Conservation (phyloP, 768 basidiomycete species). For the Amanita subjunquillea region DNA sequence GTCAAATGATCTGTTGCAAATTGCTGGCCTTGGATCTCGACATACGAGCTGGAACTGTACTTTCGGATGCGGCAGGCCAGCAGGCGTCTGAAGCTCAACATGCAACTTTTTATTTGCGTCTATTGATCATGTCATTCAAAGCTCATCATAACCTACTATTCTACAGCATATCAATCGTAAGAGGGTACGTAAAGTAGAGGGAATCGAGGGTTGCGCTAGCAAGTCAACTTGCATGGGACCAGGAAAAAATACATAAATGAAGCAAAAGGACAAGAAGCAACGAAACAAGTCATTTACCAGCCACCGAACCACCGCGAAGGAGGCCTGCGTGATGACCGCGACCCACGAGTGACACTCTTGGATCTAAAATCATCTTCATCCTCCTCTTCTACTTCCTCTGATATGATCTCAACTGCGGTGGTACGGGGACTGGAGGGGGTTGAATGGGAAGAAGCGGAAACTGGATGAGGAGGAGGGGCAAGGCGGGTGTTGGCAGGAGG, state of each 20-base stretch:
- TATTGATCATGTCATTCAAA: neutral
- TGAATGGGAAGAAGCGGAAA: conserved; percentile 44
- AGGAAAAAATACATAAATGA: conserved; percentile 13
- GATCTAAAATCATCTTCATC: conserved; percentile 24
- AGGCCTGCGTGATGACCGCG: conserved; percentile 35
- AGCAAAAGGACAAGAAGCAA: conserved; percentile 26
- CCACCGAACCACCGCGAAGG: conserved; percentile 51
- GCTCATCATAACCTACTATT: conserved; percentile 13
- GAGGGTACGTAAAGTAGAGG: neutral
- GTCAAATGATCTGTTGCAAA: conserved; percentile 73
- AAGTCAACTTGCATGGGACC: conserved; percentile 6
- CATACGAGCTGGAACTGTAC: conserved; percentile 8
- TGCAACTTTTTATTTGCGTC: neutral
- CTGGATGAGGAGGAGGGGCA: conserved; percentile 64
- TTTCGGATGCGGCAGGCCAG: neutral
- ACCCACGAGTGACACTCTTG: conserved; percentile 32
- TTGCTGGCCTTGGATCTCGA: conserved; percentile 50
- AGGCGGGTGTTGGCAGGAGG: conserved; percentile 72
- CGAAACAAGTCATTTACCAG: conserved; percentile 32
- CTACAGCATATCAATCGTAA: conserved; percentile 17
- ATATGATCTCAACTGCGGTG: conserved; percentile 51
- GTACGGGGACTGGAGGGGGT: conserved; percentile 62
- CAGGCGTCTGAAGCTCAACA: neutral
- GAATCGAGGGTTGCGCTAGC: neutral
- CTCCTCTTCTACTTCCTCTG: conserved; percentile 41